Evolutionary conservation across 2,329 filamentous ascomycete genomes (phyloP).

Genomic region (Trichophyton equinum): DNA sequence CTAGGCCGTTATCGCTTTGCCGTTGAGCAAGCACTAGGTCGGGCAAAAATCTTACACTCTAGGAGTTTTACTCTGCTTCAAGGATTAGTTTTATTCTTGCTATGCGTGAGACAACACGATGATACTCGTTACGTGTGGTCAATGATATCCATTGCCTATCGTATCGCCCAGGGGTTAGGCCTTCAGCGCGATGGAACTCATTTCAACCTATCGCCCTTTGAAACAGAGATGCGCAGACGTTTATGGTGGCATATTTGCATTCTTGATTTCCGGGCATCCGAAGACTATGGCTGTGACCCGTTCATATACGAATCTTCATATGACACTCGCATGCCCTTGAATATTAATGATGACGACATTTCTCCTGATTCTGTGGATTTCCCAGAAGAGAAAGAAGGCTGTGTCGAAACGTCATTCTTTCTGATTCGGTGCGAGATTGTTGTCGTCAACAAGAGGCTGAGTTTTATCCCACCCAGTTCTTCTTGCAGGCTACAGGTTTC

Average conservation of each 20-base stretch:
- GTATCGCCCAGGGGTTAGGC: constrained; percentile 35
- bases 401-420: constrained; percentile 42
- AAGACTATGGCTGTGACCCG: constrained; percentile 39
- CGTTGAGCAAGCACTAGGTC: constrained; percentile 50
- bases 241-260: constrained; percentile 41
- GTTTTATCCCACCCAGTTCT: constrained; percentile 23
- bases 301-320: constrained; percentile 33
- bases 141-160: constrained; percentile 31
- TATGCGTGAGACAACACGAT: constrained; percentile 34
- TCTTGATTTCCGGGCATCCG: constrained; percentile 37
- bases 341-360: constrained; percentile 42
- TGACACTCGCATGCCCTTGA: constrained; percentile 38
- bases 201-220: constrained; percentile 37
- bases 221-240: constrained; percentile 41
- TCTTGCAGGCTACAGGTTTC: constrained; percentile 13
- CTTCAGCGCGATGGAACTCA: constrained; percentile 40
- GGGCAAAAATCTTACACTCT: constrained; percentile 50
- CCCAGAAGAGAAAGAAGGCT: constrained; percentile 38
- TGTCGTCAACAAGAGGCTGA: constrained; percentile 29
- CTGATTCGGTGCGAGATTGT: constrained; percentile 44
- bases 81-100: constrained; percentile 50
- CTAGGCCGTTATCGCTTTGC: constrained; percentile 49
- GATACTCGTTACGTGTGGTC: constrained; percentile 34
- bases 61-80: constrained; percentile 51
- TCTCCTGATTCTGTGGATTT: constrained; percentile 36